Conservation (phyloP, 129 eudicot species). For the Deinandra increscens region DNA sequence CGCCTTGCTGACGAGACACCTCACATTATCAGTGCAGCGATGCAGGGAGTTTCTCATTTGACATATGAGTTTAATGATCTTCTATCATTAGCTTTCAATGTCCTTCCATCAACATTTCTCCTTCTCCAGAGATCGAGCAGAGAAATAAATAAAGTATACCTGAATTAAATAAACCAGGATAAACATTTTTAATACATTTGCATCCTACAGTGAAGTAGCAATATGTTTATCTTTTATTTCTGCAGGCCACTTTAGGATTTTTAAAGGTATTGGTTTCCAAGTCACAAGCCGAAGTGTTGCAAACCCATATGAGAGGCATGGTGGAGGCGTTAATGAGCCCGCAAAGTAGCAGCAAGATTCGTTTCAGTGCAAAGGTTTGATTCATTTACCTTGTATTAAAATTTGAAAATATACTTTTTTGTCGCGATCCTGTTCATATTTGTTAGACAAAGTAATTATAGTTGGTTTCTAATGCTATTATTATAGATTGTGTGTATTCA, state of each 20-base stretch:
- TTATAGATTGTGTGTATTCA: neutral
- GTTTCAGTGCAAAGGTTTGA: constrained; percentile 87
- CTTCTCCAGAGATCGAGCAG: constrained; percentile 81
- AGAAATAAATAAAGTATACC: constrained; percentile 63
- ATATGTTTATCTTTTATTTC: constrained; percentile 3
- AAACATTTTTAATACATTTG: neutral
- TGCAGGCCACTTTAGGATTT: constrained; percentile 91
- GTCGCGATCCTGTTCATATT: neutral
- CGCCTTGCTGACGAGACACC: constrained; percentile 93
- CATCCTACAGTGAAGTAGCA: no score
- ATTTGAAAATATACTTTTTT: no score
- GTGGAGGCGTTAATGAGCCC: constrained; percentile 81
- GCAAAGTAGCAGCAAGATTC: constrained; percentile 80
- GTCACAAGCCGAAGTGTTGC: constrained; percentile 77
- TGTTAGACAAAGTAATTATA: no score
- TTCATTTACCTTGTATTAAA: constrained; percentile 4
- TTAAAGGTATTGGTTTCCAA: constrained; percentile 92
- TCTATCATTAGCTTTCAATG: constrained; percentile 60
- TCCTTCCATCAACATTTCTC: constrained; percentile 84
- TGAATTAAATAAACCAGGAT: neutral
- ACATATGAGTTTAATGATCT: constrained; percentile 95
- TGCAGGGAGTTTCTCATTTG: constrained; percentile 92
- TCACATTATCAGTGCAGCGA: constrained; percentile 94
- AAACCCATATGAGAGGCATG: constrained; percentile 59
- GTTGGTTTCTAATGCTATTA: no score